A percentile compares a stretch with the other conserved stretches of the same genome.
These are phyloP conservation scores for Cicer yamashitae DNA, from an alignment of 306 rosid genomes.

Conservation along the genomic window DNA sequence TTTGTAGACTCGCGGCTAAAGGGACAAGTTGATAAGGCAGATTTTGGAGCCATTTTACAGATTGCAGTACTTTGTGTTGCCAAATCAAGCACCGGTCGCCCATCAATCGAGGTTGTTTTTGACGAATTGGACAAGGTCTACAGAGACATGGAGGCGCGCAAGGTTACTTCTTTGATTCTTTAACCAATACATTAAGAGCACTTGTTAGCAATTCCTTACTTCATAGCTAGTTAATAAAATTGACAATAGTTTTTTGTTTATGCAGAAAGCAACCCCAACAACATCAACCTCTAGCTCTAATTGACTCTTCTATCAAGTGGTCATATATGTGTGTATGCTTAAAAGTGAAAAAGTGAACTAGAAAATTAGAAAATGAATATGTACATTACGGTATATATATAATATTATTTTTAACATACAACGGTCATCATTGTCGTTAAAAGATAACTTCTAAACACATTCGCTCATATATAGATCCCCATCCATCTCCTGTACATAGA, in stretches of 20 bases:
- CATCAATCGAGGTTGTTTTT: slow-evolving; percentile 62
- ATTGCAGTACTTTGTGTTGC: slow-evolving; percentile 87
- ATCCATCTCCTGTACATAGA: background rate
- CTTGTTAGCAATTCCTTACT: background rate
- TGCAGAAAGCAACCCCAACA: slow-evolving; percentile 53
- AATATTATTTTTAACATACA: slow-evolving; percentile 3
- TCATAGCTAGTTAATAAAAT: background rate
- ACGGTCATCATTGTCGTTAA: too few species aligned
- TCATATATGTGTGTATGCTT: slow-evolving; percentile 1
- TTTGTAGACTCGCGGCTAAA: slow-evolving; percentile 73
- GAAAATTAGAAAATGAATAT: slow-evolving; percentile 31
- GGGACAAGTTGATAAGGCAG: slow-evolving; percentile 62
- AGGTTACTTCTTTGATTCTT: background rate
- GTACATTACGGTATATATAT: slow-evolving; percentile 17
- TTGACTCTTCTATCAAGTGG: slow-evolving; percentile 44
- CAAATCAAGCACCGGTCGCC: slow-evolving; percentile 79
- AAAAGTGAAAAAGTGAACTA: slow-evolving; percentile 22
- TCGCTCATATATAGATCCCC: background rate
- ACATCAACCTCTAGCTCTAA: slow-evolving; percentile 48
- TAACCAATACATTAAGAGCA: too few species aligned
- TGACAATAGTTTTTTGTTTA: slow-evolving; percentile 10
- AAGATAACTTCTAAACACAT: too few species aligned
- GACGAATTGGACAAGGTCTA: slow-evolving; percentile 70
- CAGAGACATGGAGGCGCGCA: slow-evolving; percentile 44
- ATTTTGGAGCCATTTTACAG: slow-evolving; percentile 67